Conservation (phyloP, 495 filamentous ascomycete species). For the Sphaerosporella brunnea region DNA sequence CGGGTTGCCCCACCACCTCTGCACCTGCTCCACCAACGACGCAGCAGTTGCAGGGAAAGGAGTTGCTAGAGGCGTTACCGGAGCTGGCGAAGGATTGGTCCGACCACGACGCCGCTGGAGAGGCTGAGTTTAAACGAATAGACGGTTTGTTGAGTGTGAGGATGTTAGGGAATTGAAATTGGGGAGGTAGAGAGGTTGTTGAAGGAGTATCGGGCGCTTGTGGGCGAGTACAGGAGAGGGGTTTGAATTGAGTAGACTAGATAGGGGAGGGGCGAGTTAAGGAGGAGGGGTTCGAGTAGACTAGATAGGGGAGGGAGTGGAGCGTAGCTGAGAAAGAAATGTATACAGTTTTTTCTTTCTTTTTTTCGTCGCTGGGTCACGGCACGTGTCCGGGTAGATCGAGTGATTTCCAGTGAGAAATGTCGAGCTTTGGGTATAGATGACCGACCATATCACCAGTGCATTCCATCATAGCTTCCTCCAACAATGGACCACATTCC, state of each 20-base stretch:
- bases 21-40: background rate
- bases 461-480: too few species aligned
- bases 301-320: too few species aligned
- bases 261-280: too few species aligned
- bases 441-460: too few species aligned
- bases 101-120: constrained; percentile 29
- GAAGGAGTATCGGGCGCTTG: constrained; percentile 73
- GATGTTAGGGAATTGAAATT: constrained; percentile 62
- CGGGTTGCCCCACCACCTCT: background rate
- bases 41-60: constrained; percentile 13
- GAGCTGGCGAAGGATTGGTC: constrained; percentile 36
- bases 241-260: constrained; percentile 34
- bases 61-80: constrained; percentile 37
- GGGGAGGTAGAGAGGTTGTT: constrained; percentile 69
- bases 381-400: too few species aligned
- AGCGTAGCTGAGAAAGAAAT: too few species aligned
- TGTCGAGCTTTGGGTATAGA: too few species aligned
- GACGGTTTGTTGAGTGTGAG: constrained; percentile 63
- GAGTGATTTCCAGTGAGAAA: too few species aligned
- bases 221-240: constrained; percentile 44
- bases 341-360: too few species aligned
- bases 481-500: too few species aligned
- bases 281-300: too few species aligned
- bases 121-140: constrained; percentile 52
- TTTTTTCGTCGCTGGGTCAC: too few species aligned